Conservation (phyloP, 768 basidiomycete species). For the Gloeopeniophorella convolvens region DNA sequence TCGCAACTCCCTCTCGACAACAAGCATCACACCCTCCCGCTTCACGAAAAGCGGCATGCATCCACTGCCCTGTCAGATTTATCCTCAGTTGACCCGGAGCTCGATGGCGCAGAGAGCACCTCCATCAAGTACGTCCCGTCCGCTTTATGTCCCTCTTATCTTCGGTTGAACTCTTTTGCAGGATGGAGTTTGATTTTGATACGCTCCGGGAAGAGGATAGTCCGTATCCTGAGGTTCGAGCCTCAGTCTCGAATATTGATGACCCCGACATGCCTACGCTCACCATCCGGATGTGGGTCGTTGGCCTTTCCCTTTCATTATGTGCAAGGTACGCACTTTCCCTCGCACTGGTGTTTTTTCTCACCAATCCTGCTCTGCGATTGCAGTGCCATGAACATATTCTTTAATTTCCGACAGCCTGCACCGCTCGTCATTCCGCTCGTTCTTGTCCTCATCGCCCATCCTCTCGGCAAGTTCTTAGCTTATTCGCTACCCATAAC, state of each 20-base stretch:
- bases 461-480: constrained; percentile 84
- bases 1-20: constrained; percentile 32
- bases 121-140: constrained; percentile 52
- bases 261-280: constrained; percentile 98
- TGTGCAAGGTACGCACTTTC: constrained; percentile 46
- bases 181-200: constrained; percentile 84
- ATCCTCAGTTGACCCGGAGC: constrained; percentile 33
- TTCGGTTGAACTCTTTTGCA: constrained; percentile 26
- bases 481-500: constrained; percentile 79
- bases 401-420: constrained; percentile 92
- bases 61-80: constrained; percentile 23
- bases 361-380: neutral
- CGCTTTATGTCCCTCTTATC: constrained; percentile 1
- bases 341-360: neutral
- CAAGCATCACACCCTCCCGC: constrained; percentile 27
- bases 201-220: constrained; percentile 89
- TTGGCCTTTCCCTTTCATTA: constrained; percentile 70
- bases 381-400: constrained; percentile 71
- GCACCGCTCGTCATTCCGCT: constrained; percentile 80
- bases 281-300: constrained; percentile 86
- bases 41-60: constrained; percentile 21
- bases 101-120: constrained; percentile 31
- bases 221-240: constrained; percentile 94
- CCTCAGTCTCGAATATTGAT: constrained; percentile 94
- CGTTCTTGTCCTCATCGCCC: constrained; percentile 78